These are phyloP conservation scores for Amanita rimosa DNA, from an alignment of 768 basidiomycete genomes.

Conservation along the genomic window DNA sequence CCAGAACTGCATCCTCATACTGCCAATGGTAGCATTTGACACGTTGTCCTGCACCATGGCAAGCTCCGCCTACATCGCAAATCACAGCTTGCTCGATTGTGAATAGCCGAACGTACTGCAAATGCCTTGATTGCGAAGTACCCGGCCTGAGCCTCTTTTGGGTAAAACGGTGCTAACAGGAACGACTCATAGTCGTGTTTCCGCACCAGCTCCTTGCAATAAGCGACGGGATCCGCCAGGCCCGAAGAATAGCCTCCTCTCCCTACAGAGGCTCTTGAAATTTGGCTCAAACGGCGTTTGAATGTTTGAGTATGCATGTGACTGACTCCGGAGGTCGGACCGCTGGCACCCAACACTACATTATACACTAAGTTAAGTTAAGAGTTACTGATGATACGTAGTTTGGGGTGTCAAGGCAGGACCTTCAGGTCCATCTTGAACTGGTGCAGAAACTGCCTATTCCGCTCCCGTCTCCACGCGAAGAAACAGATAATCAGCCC, in stretches of 20 bases:
- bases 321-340: background rate
- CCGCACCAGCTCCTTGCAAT: slow-evolving; percentile 62
- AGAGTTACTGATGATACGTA: no score
- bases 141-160: slow-evolving; percentile 47
- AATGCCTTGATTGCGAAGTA: slow-evolving; percentile 80
- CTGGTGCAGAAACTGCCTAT: background rate
- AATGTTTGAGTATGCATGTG: background rate
- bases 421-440: background rate
- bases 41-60: slow-evolving; percentile 69
- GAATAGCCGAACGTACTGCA: slow-evolving; percentile 42
- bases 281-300: no score
- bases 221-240: slow-evolving; percentile 35
- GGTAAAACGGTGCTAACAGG: slow-evolving; percentile 60
- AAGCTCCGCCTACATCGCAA: slow-evolving; percentile 49
- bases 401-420: background rate
- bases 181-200: slow-evolving; percentile 80
- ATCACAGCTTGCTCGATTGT: slow-evolving; percentile 1
- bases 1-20: slow-evolving; percentile 85
- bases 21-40: slow-evolving; percentile 64
- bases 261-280: background rate
- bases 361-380: no score
- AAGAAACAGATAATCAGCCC: slow-evolving; percentile 1
- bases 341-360: background rate
- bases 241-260: slow-evolving; percentile 10
- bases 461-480: background rate